phyloP scores from a whole-genome alignment of 2,329 filamentous ascomycete species.

The Teratosphaeriaceae sp. region DNA sequence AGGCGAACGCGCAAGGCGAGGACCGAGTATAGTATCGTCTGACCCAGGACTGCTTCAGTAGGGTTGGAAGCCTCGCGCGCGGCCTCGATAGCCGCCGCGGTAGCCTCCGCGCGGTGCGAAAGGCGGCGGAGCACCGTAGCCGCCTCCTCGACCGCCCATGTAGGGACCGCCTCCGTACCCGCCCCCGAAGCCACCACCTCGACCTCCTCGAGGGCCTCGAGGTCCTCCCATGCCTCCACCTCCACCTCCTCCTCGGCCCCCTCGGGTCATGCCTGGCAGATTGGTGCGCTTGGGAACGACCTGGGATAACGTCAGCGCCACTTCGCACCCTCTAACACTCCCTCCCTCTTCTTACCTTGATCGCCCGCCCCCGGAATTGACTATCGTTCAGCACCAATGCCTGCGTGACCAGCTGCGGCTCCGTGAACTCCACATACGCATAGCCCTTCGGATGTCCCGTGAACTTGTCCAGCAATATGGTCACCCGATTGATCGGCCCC shows the following conservation, averaged over 20 bases:
- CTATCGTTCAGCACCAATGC: conserved; percentile 95
- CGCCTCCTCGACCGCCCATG: conserved; percentile 15
- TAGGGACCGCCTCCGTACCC: conserved; percentile 19
- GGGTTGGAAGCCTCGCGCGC: conserved; percentile 31
- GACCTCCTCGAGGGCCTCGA: conserved; percentile 38
- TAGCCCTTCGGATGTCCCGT: conserved; percentile 99
- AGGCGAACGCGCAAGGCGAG: no score
- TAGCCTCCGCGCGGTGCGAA: conserved; percentile 21
- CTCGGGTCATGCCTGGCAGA: conserved; percentile 85
- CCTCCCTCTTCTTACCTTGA: conserved; percentile 70
- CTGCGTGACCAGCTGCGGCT: conserved; percentile 86
- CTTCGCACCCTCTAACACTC: conserved; percentile 5
- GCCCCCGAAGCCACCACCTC: conserved; percentile 31
- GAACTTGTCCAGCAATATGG: conserved; percentile 96
- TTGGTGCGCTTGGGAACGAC: conserved; percentile 93
- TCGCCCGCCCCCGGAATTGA: conserved; percentile 85
- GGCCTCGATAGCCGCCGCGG: conserved; percentile 30
- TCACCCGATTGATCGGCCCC: conserved; percentile 95
- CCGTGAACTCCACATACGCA: conserved; percentile 96
- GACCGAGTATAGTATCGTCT: no score
- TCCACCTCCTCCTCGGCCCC: conserved; percentile 81
- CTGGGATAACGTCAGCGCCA: conserved; percentile 35
- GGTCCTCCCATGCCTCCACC: conserved; percentile 55
- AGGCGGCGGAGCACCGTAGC: conserved; percentile 35
- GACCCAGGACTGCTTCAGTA: conserved; percentile 22